Percentiles rank a stretch among this genome's conserved stretches.
Evolutionary conservation across 2,329 filamentous ascomycete genomes (phyloP).

Genomic region (Esteya vermicola): DNA sequence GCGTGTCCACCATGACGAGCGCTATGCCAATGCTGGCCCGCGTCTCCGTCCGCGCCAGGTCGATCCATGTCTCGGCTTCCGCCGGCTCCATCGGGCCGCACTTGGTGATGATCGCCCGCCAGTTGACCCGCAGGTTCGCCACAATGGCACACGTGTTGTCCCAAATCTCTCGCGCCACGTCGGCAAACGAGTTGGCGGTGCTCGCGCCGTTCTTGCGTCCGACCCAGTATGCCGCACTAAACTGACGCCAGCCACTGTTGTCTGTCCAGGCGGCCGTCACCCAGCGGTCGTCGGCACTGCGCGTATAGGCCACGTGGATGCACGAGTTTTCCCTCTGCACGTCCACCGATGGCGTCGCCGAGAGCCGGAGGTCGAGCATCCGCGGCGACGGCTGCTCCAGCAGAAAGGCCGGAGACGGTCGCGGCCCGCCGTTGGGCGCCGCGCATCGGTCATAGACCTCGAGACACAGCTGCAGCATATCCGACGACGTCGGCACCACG

Average conservation of each 20-base stretch:
- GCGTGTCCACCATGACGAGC: slow-evolving; percentile 50
- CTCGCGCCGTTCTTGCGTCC: slow-evolving; percentile 38
- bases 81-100: slow-evolving; percentile 52
- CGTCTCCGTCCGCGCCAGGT: slow-evolving; percentile 35
- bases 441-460: slow-evolving; percentile 69
- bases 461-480: slow-evolving; percentile 50
- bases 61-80: slow-evolving; percentile 48
- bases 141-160: slow-evolving; percentile 62
- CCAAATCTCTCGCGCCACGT: slow-evolving; percentile 66
- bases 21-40: slow-evolving; percentile 39
- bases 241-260: slow-evolving; percentile 58
- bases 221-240: slow-evolving; percentile 60
- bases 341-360: slow-evolving; percentile 52
- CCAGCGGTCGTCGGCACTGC: slow-evolving; percentile 65
- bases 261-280: slow-evolving; percentile 71
- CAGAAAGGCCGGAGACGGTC: slow-evolving; percentile 56
- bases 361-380: slow-evolving; percentile 61
- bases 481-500: slow-evolving; percentile 44
- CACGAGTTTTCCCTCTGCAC: slow-evolving; percentile 66
- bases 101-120: slow-evolving; percentile 64
- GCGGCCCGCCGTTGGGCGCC: slow-evolving; percentile 35
- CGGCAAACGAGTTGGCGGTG: slow-evolving; percentile 38
- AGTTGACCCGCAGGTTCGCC: slow-evolving; percentile 54
- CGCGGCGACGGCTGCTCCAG: slow-evolving; percentile 58
- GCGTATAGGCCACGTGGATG: slow-evolving; percentile 67